A percentile compares a stretch with the other conserved stretches of the same genome.
Evolutionary conservation across 495 filamentous ascomycete species (phyloP).

Genomic region (Xeromyces bisporus): DNA sequence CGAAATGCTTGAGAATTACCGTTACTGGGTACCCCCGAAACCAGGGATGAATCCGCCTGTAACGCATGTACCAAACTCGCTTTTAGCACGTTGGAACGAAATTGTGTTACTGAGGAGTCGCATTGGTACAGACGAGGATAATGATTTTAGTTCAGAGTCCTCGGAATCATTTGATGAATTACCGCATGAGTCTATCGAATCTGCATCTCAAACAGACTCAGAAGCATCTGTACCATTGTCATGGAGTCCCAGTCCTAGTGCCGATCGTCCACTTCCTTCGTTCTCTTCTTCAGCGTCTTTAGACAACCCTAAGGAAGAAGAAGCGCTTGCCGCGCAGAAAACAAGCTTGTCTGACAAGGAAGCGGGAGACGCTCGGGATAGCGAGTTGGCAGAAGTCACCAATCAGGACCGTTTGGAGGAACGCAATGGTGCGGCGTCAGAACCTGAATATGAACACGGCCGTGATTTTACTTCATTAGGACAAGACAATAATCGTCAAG

Average conservation of each 20-base stretch:
- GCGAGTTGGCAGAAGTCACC: neutral
- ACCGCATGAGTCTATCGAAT: neutral
- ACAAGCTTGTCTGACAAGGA: neutral
- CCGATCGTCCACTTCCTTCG: no score
- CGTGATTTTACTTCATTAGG: no score
- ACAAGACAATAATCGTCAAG: no score
- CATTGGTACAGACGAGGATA: neutral
- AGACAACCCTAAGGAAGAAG: no score
- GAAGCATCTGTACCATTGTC: no score
- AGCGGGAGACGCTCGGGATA: neutral
- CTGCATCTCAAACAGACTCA: slow-evolving; percentile 2
- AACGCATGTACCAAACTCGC: slow-evolving; percentile 20
- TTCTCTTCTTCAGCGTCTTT: no score
- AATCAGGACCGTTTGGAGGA: no score
- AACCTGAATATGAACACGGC: no score
- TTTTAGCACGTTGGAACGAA: slow-evolving; percentile 22
- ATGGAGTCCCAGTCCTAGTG: no score
- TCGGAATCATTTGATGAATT: slow-evolving; percentile 1
- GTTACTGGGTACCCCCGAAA: slow-evolving; percentile 28
- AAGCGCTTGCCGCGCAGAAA: neutral
- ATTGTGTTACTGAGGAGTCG: slow-evolving; percentile 13
- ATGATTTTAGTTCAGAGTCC: neutral
- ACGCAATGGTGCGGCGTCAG: no score
- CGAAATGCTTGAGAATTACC: slow-evolving; percentile 32
- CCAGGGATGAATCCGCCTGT: slow-evolving; percentile 9